Evolutionary conservation across 1,284 basidiomycete genomes (phyloP).

Genomic region (Boletus mariae): DNA sequence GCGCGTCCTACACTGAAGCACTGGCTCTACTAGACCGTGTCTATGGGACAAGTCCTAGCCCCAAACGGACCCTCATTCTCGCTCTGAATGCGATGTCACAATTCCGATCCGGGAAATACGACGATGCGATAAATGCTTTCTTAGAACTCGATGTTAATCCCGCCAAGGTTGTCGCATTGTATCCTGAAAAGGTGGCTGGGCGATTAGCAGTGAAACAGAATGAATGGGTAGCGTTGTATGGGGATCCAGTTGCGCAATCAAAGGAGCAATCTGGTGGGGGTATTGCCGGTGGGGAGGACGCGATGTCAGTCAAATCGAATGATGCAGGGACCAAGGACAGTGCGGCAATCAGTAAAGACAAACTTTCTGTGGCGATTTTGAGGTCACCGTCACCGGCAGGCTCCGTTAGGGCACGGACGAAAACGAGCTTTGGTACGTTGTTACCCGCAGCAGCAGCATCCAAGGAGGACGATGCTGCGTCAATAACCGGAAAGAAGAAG

Average conservation of each 20-base stretch:
- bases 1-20: slow-evolving; percentile 76
- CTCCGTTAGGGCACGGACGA: slow-evolving; percentile 49
- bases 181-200: slow-evolving; percentile 80
- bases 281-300: slow-evolving; percentile 20
- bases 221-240: slow-evolving; percentile 85
- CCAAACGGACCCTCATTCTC: slow-evolving; percentile 55
- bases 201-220: slow-evolving; percentile 65
- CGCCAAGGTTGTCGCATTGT: slow-evolving; percentile 89
- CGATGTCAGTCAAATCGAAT: slow-evolving; percentile 31
- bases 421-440: slow-evolving; percentile 51
- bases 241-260: slow-evolving; percentile 52
- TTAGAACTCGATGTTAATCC: slow-evolving; percentile 89
- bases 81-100: slow-evolving; percentile 74
- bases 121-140: slow-evolving; percentile 83
- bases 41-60: slow-evolving; percentile 39
- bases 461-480: slow-evolving; percentile 62
- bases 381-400: slow-evolving; percentile 42
- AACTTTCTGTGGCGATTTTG: slow-evolving; percentile 25
- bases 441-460: slow-evolving; percentile 34
- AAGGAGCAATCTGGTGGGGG: slow-evolving; percentile 13
- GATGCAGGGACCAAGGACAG: slow-evolving; percentile 15
- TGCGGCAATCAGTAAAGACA: slow-evolving; percentile 20
- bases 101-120: slow-evolving; percentile 67
- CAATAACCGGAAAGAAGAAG: slow-evolving; percentile 43
- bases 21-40: slow-evolving; percentile 69